Evolutionary conservation across 768 basidiomycete species (phyloP), one percentile per base, ranked within the genome.

Genomic region (Pleurotus eryngii): DNA sequence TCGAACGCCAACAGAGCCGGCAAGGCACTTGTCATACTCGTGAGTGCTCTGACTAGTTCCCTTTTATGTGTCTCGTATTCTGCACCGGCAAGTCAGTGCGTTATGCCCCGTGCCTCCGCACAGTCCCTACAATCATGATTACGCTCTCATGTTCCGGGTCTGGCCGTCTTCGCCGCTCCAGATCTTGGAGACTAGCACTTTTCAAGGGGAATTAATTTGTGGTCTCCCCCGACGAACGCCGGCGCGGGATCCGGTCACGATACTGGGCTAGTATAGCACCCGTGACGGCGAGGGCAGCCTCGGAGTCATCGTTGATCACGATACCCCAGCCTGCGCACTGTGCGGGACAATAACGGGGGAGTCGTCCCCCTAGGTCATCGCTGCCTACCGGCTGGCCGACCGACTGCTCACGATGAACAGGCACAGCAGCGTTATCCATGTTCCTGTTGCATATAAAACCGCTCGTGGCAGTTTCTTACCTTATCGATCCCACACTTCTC

Each of bases 1-100:
- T 67, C 78, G 89, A 14, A 88, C 86, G 1, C 89, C 89, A 2
- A 77, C 79, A 2, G 84, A 87, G 40, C 83, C 86, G 22, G 79
- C 85, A 5, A 76, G 77, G 30, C 79, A 76, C 58, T 71, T 90
- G 61, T 78, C 82, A 2, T 90, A 89, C 65, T 78, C 84, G 87
- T 90, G 66, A 79, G 86, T 81, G 30, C 30, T 35, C 30, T 35
- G 8, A 35, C 30, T 35, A 35, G 30, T 27, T 22, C 12, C 40
- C 18, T 27, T 46, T 7, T 18, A 49, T 39, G 42, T 55, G 37
- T 61, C 54, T 48, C 55, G 56, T 57, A 47, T 46, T 27, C 37
- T 30, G 20, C 46, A 55, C 55, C 45, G 46, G 22, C 17, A 38
- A 53, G 46, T 43, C 6, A 39, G 17, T 53, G 47, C 56, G 42